Percentiles rank a stretch among this genome's conserved stretches.
Conservation (phyloP, 208 protist genomes). For the Wallacemonas collosoma region DNA sequence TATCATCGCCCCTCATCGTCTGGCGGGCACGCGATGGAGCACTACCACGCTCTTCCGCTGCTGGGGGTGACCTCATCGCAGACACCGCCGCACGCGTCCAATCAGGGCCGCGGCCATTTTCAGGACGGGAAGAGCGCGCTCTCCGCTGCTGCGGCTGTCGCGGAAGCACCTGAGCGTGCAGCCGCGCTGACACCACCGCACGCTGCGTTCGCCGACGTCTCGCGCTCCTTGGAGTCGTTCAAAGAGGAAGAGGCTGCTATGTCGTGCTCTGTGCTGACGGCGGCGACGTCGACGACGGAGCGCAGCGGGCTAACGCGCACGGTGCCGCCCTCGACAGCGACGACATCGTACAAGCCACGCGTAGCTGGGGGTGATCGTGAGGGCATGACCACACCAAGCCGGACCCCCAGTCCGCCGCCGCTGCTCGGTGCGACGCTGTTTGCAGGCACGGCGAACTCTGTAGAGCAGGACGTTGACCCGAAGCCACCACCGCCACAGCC, state of each 20-base stretch:
- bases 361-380: not conserved
- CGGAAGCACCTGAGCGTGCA: too few relatives aligned
- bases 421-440: too few relatives aligned
- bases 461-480: too few relatives aligned
- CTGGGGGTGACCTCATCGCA: not conserved
- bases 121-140: too few relatives aligned
- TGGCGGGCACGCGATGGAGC: not conserved
- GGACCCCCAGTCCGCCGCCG: too few relatives aligned
- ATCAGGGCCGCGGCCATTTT: too few relatives aligned
- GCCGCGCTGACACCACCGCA: not conserved
- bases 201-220: not conserved
- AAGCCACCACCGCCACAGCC: too few relatives aligned
- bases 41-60: constrained; percentile 14
- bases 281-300: not conserved
- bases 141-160: too few relatives aligned
- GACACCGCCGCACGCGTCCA: not conserved
- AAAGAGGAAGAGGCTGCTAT: not conserved
- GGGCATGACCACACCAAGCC: too few relatives aligned
- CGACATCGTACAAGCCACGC: not conserved
- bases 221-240: not conserved
- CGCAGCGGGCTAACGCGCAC: not conserved
- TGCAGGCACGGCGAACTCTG: too few relatives aligned
- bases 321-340: not conserved
- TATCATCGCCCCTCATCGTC: not conserved
- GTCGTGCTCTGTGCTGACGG: not conserved